Evolutionary conservation across 2,329 filamentous ascomycete species (phyloP).

Genomic region (Rhytidhysteron rufulum): DNA sequence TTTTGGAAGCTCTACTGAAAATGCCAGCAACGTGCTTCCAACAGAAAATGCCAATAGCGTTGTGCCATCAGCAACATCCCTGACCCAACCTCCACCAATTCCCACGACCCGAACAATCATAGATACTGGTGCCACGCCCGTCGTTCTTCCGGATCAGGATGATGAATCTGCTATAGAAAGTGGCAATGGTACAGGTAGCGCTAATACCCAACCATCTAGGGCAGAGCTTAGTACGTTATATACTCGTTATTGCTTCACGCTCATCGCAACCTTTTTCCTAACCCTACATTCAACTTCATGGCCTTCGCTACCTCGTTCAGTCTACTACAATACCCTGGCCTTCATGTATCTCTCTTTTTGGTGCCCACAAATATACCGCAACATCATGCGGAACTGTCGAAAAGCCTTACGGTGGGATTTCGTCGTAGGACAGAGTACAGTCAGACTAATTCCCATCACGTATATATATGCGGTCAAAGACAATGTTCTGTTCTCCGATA

Average conservation of each 20-base stretch:
- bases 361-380: slow-evolving; percentile 88
- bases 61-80: slow-evolving; percentile 27
- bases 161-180: slow-evolving; percentile 32
- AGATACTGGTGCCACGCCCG: slow-evolving; percentile 46
- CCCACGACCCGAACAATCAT: slow-evolving; percentile 40
- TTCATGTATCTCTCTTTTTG: slow-evolving; percentile 85
- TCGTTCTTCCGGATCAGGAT: slow-evolving; percentile 60
- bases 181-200: slow-evolving; percentile 29
- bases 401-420: slow-evolving; percentile 91
- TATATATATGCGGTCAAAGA: slow-evolving; percentile 78
- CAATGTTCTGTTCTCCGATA: slow-evolving; percentile 76
- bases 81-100: slow-evolving; percentile 48
- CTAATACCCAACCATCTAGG: slow-evolving; percentile 24
- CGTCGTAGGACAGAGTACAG: slow-evolving; percentile 73
- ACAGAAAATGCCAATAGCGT: slow-evolving; percentile 13
- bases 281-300: slow-evolving; percentile 58
- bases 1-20: slow-evolving; percentile 3
- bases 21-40: slow-evolving; percentile 15
- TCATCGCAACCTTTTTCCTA: slow-evolving; percentile 56
- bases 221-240: slow-evolving; percentile 57
- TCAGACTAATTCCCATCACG: slow-evolving; percentile 73
- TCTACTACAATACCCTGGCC: slow-evolving; percentile 60
- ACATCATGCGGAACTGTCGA: slow-evolving; percentile 84
- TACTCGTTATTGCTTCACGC: slow-evolving; percentile 58
- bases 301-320: slow-evolving; percentile 48